Evolutionary conservation across 306 rosid genomes (phyloP), one percentile per base, ranked within the genome.

Genomic region (Dalbergia cochinchinensis): DNA sequence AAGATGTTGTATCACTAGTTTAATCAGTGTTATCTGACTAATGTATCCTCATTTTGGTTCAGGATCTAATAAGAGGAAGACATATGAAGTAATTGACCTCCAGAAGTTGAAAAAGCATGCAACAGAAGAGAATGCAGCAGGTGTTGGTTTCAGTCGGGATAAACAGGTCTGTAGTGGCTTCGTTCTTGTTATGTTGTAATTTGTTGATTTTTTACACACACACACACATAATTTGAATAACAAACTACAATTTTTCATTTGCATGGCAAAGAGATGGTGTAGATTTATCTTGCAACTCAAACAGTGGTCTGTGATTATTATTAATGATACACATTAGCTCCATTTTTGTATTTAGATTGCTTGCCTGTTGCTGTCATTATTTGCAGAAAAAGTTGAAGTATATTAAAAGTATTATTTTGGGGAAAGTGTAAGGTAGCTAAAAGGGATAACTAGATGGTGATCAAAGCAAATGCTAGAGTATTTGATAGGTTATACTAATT

Each of bases 61-160:
- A 85, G 92, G 87, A 54, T 76, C 78, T 83, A 33, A 76, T 63
- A 95, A 92, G 88, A 89, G 97, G 78, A 94, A 92, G 86, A 63
- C 71, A 16, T 69, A 73, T 71, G 92, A 83, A 41, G 68, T 66
- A 60, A 63, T 58, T 66, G 82, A 79, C 26, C 82, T 75, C 7
- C 79, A 62, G 60, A 81, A 83, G 68, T 80, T 59, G 57, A 86
- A 85, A 81, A 83, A 83, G 65, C 82, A n/a, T 69, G 82, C 76
- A 14, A 83, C 69, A 70, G 74, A 61, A 48, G 81, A 65, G 48
- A 78, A 83, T 83, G 71, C 47, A 63, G 15, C 73, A 44, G 61
- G 69, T 73, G 65, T 67, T 53, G 83, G 78, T 61, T 78, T 76
- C 68, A 61, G 53, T 69, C 89, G 20, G 64, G 66, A 81, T 51